Conservation (phyloP, 148 eudicot species). For the Persicaria tinctoria region DNA sequence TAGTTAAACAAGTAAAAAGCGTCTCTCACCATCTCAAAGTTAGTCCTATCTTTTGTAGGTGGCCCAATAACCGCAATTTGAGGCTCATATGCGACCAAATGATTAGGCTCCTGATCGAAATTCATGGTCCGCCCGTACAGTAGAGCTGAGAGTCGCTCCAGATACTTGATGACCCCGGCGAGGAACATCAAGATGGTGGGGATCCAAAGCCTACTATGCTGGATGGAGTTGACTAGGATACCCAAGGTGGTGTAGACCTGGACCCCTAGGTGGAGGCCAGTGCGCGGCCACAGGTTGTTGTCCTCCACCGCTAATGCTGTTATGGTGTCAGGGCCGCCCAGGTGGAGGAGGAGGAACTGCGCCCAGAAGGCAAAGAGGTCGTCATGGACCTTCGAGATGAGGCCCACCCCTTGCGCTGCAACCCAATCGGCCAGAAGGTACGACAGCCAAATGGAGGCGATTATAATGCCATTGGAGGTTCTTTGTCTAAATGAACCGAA, state of each 20-base stretch:
- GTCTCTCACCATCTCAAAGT: background rate
- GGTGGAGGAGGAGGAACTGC: conserved; percentile 11
- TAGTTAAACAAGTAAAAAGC: background rate
- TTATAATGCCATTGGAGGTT: background rate
- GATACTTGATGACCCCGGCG: conserved; percentile 22
- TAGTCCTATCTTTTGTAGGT: background rate
- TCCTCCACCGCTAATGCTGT: conserved; percentile 7
- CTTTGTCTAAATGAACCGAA: background rate
- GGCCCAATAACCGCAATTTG: no score
- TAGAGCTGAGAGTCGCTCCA: conserved; percentile 20
- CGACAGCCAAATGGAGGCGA: background rate
- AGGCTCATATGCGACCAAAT: no score
- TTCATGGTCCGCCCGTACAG: conserved; percentile 11
- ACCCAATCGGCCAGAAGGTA: conserved; percentile 6
- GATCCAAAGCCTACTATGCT: conserved; percentile 5
- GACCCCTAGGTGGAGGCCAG: conserved; percentile 2
- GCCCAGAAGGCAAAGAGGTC: conserved; percentile 9
- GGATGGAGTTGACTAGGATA: background rate
- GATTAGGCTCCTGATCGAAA: background rate
- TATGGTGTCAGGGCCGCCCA: conserved; percentile 12
- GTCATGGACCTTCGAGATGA: background rate
- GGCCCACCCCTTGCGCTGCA: background rate
- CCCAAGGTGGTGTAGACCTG: background rate
- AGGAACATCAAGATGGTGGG: conserved; percentile 11
- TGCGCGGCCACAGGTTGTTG: conserved; percentile 10